A percentile compares a stretch with the other conserved stretches of the same genome.
These are phyloP conservation scores for Dendrobium officinale DNA, from an alignment of 106 monocot genomes.

Conservation along the genomic window DNA sequence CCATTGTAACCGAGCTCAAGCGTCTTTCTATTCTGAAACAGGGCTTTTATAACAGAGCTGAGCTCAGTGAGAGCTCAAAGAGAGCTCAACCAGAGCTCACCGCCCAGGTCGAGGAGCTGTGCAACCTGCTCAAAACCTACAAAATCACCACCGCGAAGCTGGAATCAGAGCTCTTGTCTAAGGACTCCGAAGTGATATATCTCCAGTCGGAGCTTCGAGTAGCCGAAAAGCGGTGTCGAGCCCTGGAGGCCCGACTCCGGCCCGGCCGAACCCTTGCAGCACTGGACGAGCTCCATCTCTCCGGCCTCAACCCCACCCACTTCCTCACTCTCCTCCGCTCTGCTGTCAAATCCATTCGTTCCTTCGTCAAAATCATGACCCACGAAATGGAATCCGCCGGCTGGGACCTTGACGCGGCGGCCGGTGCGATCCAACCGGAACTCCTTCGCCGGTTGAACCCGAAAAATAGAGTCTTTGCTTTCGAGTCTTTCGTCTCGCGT, in stretches of 20 bases:
- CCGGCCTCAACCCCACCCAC: slow-evolving; percentile 58
- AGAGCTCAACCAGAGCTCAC: slow-evolving; percentile 4
- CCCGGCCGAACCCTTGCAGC: slow-evolving; percentile 31
- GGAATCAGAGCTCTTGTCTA: slow-evolving; percentile 37
- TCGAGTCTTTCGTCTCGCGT: slow-evolving; percentile 44
- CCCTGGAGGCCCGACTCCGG: slow-evolving; percentile 29
- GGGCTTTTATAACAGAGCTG: slow-evolving; percentile 18
- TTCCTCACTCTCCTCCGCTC: slow-evolving; percentile 47
- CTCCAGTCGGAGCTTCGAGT: slow-evolving; percentile 29
- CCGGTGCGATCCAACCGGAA: slow-evolving; percentile 31
- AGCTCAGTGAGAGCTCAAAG: not conserved
- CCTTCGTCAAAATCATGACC: slow-evolving; percentile 44
- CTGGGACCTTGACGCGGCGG: slow-evolving; percentile 59
- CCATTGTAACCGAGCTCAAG: slow-evolving; percentile 53
- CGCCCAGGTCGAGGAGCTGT: slow-evolving; percentile 66
- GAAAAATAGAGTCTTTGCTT: slow-evolving; percentile 24
- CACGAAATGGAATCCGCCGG: slow-evolving; percentile 53
- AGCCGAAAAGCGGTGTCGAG: slow-evolving; percentile 22
- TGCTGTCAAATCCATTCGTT: slow-evolving; percentile 40
- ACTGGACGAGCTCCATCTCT: slow-evolving; percentile 47
- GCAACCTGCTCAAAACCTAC: slow-evolving; percentile 58
- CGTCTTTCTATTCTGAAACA: slow-evolving; percentile 44
- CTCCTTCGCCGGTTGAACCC: slow-evolving; percentile 3
- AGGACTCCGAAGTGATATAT: slow-evolving; percentile 25
- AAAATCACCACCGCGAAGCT: slow-evolving; percentile 55